These are phyloP conservation scores for Eimeria tenella DNA, from an alignment of 169 alveolate genomes.

Conservation along the genomic window DNA sequence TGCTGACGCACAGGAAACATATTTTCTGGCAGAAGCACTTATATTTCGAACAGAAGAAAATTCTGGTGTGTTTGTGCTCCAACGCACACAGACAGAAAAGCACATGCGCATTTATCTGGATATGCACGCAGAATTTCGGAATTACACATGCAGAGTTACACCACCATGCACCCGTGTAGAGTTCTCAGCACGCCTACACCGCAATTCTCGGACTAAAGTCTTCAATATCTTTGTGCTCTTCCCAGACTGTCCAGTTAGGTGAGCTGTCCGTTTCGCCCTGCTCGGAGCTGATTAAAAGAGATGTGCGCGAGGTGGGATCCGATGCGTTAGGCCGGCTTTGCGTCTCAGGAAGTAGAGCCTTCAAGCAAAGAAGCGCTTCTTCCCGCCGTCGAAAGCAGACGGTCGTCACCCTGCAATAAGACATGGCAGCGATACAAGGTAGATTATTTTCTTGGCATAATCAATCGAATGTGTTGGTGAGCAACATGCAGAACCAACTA, in stretches of 20 bases:
- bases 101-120: background rate
- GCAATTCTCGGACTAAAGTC: slow-evolving; percentile 25
- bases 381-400: slow-evolving; percentile 28
- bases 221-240: background rate
- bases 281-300: slow-evolving; percentile 6
- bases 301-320: background rate
- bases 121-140: background rate
- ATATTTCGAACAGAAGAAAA: background rate
- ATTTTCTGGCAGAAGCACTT: no score
- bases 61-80: background rate
- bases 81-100: background rate
- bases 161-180: background rate
- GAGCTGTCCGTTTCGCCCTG: background rate
- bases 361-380: slow-evolving; percentile 30
- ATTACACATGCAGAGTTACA: no score
- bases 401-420: slow-evolving; percentile 28
- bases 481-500: no score
- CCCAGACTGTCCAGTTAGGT: slow-evolving; percentile 37
- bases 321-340: background rate
- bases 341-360: slow-evolving; percentile 20
- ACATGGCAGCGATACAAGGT: no score
- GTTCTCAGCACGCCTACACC: slow-evolving; percentile 10
- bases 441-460: no score
- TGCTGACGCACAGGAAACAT: no score
- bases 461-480: no score